Base-by-base conservation (phyloP, 352 stramenopile species). In the Blastocystis sp. region DNA sequence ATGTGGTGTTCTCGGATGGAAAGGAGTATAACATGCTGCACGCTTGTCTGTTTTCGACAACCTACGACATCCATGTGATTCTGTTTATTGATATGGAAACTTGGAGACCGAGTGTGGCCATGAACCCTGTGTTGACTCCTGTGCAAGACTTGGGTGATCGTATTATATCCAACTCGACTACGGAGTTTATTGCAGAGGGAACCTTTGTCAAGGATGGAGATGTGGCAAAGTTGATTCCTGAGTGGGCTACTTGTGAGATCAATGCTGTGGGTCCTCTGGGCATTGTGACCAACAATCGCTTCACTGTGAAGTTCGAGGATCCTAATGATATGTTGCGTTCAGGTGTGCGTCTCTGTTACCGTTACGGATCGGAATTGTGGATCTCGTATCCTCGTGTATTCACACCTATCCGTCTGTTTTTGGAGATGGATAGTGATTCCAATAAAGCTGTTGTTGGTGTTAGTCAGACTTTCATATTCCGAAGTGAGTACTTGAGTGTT, bases 331-430 rank as follows among this genome's bases (percentile, higher is more conserved):
- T 43, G 21, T 43, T 83, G 43, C 56, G 58, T 21, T n/a, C 12
- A 7, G 71, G 71, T n/a, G 51, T 83, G 43, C 46, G 43, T 43
- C 29, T 83, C 19, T 83, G 71, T 49, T 83, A 83, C 71, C 56
- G 58, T 21, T 65, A 65, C 42, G 51, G 46, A 27, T 29, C 27
- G 12, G 71, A 83, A 49, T 6, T 83, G 49, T 83, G 71, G 71
- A 83, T 66, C 9, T 14, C 51, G 6, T 83, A 83, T 43, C 21
- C 56, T 35, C 32, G 12, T 19, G 54, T 83, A 35, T 43, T 46
- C 12, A 43, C 35, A 9, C 71, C 51, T 21, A 83, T 83, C 46
- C 21, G 0, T 24, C 14, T 83, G 6, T n/a, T 65, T 24, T 37
- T 83, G 9, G 42, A n/a, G 51, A 83, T 54, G 54, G 52, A 24